Evolutionary conservation across 176 grass and related monocot genomes (phyloP).

Genomic region (Triticum timopheevii): DNA sequence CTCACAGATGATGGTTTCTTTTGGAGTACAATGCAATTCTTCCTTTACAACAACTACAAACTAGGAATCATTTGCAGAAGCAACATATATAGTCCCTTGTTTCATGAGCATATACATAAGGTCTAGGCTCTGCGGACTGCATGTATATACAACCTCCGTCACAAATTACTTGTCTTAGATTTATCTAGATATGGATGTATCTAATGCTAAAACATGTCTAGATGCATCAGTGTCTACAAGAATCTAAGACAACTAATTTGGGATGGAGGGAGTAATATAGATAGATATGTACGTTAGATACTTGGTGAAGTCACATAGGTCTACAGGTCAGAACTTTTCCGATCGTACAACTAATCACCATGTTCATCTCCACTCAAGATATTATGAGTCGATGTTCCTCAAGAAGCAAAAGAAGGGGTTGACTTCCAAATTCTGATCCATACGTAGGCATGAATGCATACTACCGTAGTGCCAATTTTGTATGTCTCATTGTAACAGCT

Average conservation of each 20-base stretch:
- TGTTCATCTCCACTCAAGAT: conserved; percentile 21
- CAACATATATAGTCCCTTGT: background rate
- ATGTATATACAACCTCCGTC: no score
- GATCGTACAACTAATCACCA: conserved; percentile 1
- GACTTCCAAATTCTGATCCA: conserved; percentile 41
- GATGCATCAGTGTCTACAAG: no score
- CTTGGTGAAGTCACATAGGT: background rate
- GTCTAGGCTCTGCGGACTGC: background rate
- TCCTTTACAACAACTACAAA: background rate
- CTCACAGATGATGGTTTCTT: background rate
- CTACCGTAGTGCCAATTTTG: background rate
- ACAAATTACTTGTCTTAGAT: no score
- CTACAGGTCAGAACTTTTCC: conserved; percentile 4
- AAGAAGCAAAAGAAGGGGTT: background rate
- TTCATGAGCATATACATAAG: background rate
- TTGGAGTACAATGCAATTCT: background rate
- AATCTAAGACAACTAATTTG: no score
- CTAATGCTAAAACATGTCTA: no score
- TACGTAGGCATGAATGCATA: conserved; percentile 15
- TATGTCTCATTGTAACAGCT: conserved; percentile 3
- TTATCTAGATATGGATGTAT: no score
- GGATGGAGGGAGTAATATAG: background rate
- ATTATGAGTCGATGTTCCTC: background rate
- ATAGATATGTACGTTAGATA: background rate
- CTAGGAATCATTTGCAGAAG: background rate